Conservation (phyloP, 306 rosid genomes). For the Pyrus betulifolia region DNA sequence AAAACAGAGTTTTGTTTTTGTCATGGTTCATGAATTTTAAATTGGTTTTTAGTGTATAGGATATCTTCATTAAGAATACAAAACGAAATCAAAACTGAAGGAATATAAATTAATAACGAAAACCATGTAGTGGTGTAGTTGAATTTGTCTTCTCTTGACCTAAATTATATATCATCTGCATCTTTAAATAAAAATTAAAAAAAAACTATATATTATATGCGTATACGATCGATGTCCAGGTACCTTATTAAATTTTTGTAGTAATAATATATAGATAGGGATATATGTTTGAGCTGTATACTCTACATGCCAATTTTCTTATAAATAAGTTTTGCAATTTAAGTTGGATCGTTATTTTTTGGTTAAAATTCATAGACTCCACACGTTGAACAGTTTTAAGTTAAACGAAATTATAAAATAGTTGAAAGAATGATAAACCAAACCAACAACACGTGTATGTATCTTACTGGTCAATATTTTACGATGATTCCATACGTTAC, state of each 20-base stretch:
- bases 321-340: background rate
- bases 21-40: no score
- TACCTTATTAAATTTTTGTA: background rate
- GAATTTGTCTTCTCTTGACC: background rate
- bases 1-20: no score
- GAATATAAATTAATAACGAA: background rate
- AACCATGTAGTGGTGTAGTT: background rate
- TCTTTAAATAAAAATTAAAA: no score
- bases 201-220: background rate
- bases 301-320: slow-evolving; percentile 27
- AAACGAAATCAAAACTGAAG: background rate
- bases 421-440: background rate
- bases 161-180: background rate
- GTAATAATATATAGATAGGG: background rate
- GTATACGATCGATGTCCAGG: slow-evolving; percentile 25
- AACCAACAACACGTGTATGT: background rate
- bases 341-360: background rate
- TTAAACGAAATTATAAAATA: background rate
- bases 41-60: background rate
- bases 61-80: background rate
- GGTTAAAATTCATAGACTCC: background rate
- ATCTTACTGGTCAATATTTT: slow-evolving; percentile 22
- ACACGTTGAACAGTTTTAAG: background rate
- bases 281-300: background rate
- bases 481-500: background rate